Evolutionary conservation across 768 basidiomycete species (phyloP), one percentile per base, ranked within the genome.

Genomic region (Crassisporium funariophilum): DNA sequence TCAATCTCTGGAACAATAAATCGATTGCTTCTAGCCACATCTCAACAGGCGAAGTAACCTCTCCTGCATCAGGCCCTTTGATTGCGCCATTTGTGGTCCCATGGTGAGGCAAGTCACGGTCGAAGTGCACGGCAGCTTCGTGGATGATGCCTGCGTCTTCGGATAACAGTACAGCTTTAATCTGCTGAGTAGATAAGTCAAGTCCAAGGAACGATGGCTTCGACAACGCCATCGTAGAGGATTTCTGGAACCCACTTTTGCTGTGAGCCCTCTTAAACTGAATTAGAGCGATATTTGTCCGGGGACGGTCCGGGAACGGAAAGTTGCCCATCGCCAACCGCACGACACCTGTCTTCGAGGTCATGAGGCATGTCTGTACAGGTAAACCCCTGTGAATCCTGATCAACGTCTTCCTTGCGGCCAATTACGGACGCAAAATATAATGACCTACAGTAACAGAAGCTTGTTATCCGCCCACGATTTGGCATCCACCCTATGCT

Each of bases 11-110:
- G 63, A 88, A 76, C 51, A 93, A 68, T 36, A 91, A 65, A 65
- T 95, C 92, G 55, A 93, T 72, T 11, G 90, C 90, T 53, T 90
- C 84, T n/a, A 93, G 69, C 81, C 88, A 88, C 84, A 92, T 87
- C 46, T 72, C 73, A 17, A 92, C 86, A 3, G 91, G 91, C 2
- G 84, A 86, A 8, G 83, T 84, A 34, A 91, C 88, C 60, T 88
- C 84, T 34, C 88, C 88, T 44, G 76, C 71, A 23, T 69, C 81
- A 22, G 86, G 81, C 9, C 85, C 86, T 44, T 65, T 67, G 47
- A 84, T 71, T 10, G 84, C 82, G 39, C 88, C 88, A 53, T 83
- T 86, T 19, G 66, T 74, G 3, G 84, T 88, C 4, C 75, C 75
- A 60, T 86, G 82, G 33, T 79, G 68, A 1, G 89, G 81, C 13